A percentile compares a stretch with the other conserved stretches of the same genome.
phyloP scores from a whole-genome alignment of 139 green algal species.

The Closterium sp. region DNA sequence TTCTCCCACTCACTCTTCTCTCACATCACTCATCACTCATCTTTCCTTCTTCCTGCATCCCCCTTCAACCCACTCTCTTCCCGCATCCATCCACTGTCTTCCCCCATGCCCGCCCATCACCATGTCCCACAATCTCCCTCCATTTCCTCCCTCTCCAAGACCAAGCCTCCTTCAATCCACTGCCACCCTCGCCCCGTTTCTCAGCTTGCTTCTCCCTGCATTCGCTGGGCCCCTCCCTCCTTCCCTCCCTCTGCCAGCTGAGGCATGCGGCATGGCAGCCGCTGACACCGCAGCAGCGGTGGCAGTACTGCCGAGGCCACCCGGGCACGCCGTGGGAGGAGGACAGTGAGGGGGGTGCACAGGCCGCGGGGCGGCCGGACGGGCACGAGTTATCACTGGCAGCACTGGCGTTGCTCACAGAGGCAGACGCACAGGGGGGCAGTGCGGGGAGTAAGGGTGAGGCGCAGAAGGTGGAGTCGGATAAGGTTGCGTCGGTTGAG shows the following conservation, averaged over 20 bases:
- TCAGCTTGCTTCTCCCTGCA: neutral
- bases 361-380: neutral
- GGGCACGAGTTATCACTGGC: neutral
- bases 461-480: too few relatives aligned
- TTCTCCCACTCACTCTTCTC: too few relatives aligned
- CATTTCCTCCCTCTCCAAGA: too few relatives aligned
- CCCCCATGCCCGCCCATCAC: too few relatives aligned
- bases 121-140: too few relatives aligned
- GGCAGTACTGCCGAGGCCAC: neutral
- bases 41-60: too few relatives aligned
- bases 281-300: neutral
- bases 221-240: too few relatives aligned
- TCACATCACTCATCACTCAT: too few relatives aligned
- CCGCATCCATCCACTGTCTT: too few relatives aligned
- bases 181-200: too few relatives aligned
- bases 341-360: too few relatives aligned
- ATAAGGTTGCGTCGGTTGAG: neutral
- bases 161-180: neutral
- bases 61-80: too few relatives aligned
- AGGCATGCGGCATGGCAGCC: neutral
- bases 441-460: neutral
- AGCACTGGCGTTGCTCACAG: neutral
- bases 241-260: neutral
- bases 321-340: neutral
- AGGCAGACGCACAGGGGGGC: neutral